Conservation (phyloP, 805 yeast genomes). For the Ogataea sp. region DNA sequence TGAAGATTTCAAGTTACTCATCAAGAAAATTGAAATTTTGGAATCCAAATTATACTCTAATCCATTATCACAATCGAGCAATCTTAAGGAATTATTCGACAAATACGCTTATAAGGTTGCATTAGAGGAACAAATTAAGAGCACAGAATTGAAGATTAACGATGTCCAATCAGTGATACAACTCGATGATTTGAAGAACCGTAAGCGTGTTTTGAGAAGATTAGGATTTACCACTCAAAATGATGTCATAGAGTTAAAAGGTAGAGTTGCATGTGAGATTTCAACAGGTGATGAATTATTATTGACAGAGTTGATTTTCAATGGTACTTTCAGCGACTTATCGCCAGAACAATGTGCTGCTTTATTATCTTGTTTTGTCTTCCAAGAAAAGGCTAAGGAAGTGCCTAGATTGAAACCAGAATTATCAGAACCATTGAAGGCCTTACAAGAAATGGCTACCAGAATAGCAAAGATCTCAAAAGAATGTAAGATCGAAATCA, state of each 20-base stretch:
- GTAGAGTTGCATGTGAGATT: slow-evolving; percentile 96
- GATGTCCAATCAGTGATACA: slow-evolving; percentile 91
- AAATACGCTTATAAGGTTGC: slow-evolving; percentile 59
- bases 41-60: slow-evolving; percentile 67
- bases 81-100: slow-evolving; percentile 54
- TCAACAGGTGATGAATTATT: slow-evolving; percentile 83
- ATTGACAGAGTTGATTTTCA: slow-evolving; percentile 87
- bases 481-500: slow-evolving; percentile 84
- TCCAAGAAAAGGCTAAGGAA: slow-evolving; percentile 92
- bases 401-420: slow-evolving; percentile 81
- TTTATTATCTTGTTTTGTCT: slow-evolving; percentile 86
- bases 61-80: slow-evolving; percentile 56
- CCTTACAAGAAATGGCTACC: slow-evolving; percentile 83
- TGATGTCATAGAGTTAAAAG: slow-evolving; percentile 92
- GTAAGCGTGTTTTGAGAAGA: slow-evolving; percentile 88
- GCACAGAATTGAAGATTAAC: slow-evolving; percentile 53
- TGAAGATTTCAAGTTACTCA: slow-evolving; percentile 58
- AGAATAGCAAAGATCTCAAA: slow-evolving; percentile 83
- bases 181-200: slow-evolving; percentile 84
- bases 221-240: slow-evolving; percentile 80
- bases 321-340: slow-evolving; percentile 88
- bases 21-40: slow-evolving; percentile 75
- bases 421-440: slow-evolving; percentile 84
- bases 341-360: slow-evolving; percentile 90
- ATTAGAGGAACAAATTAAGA: slow-evolving; percentile 49